Conservation (phyloP, 2,329 filamentous ascomycete genomes). For the Botrytis paeoniae region DNA sequence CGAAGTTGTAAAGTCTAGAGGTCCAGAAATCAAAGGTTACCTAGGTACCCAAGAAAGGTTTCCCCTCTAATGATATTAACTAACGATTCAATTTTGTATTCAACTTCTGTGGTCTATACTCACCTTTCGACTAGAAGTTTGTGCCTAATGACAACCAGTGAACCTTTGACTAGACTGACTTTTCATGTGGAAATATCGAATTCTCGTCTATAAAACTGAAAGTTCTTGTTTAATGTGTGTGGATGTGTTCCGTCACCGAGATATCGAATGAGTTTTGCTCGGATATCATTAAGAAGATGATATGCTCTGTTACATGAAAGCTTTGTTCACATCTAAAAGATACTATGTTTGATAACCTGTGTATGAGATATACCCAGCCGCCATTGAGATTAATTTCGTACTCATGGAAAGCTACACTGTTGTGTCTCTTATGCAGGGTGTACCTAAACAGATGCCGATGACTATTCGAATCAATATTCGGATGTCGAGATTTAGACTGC, state of each 20-base stretch:
- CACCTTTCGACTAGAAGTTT: background rate
- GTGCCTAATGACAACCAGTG: too few relatives aligned
- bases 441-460: background rate
- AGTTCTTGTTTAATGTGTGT: background rate
- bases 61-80: too few relatives aligned
- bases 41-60: background rate
- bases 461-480: background rate
- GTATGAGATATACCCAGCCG: background rate
- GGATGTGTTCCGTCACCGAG: background rate
- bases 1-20: background rate
- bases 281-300: rapidly evolving
- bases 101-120: background rate
- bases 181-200: background rate
- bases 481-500: background rate
- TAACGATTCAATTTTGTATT: background rate
- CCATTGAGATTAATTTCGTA: background rate
- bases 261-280: background rate
- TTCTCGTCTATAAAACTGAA: background rate
- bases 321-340: background rate
- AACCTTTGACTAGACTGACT: background rate
- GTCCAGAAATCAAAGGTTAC: background rate
- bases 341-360: background rate
- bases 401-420: background rate
- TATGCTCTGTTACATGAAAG: background rate
- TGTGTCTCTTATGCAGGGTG: background rate